Percentiles rank a stretch among this genome's conserved stretches.
phyloP scores from a whole-genome alignment of 257 asterid species.

The Gardenia jasminoides region DNA sequence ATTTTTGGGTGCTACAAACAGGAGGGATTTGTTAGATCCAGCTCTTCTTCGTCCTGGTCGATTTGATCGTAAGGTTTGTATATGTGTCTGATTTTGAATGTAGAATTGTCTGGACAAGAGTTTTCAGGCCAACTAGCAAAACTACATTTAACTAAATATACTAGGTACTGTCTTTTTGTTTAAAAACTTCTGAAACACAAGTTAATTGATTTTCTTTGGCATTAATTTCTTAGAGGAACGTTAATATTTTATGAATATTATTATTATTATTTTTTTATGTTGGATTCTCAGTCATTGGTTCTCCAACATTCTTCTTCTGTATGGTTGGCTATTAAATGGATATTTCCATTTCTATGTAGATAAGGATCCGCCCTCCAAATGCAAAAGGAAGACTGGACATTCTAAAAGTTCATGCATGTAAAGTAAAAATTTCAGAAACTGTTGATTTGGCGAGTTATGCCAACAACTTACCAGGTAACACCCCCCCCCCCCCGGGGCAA shows the following conservation, averaged over 20 bases:
- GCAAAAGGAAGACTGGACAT: conserved; percentile 93
- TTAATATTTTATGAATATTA: neutral
- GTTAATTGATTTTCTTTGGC: neutral
- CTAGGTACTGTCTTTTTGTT: neutral
- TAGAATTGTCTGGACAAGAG: neutral
- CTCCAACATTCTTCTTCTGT: neutral
- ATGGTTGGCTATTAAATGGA: conserved; percentile 7
- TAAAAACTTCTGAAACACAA: neutral
- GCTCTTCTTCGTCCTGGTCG: conserved; percentile 99
- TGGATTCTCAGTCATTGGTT: neutral
- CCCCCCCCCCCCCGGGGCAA: too few relatives aligned
- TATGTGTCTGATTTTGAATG: conserved; percentile 9
- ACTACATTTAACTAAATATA: neutral
- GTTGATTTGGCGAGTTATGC: conserved; percentile 84
- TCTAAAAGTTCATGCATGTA: conserved; percentile 85
- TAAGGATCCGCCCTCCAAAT: conserved; percentile 87
- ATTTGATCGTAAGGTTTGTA: conserved; percentile 92
- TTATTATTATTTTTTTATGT: neutral
- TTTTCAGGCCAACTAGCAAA: neutral
- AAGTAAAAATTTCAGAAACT: conserved; percentile 75
- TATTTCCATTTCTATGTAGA: conserved; percentile 37
- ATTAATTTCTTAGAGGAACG: neutral
- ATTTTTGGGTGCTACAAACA: conserved; percentile 95
- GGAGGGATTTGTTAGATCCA: conserved; percentile 95
- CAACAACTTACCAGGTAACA: conserved; percentile 85